A percentile compares a stretch with the other conserved stretches of the same genome.
phyloP scores from a whole-genome alignment of 139 green algal genomes.

The Tetradesmus lagerheimii region DNA sequence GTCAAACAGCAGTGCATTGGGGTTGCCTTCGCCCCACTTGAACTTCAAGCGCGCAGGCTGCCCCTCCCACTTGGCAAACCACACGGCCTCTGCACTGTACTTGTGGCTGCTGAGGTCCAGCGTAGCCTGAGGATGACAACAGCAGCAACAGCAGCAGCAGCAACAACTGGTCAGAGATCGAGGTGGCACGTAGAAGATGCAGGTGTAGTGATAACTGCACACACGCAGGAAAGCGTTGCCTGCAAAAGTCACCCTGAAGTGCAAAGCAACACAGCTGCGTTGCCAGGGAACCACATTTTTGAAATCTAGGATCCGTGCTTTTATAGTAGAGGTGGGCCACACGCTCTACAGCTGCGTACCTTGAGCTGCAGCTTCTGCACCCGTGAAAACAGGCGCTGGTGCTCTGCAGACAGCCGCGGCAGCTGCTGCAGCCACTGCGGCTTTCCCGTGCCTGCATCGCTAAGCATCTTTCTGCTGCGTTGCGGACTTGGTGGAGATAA shows the following conservation, averaged over 20 bases:
- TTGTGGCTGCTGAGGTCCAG: constrained; percentile 26
- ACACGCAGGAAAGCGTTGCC: too few relatives aligned
- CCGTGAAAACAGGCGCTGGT: background rate
- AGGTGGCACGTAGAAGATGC: too few relatives aligned
- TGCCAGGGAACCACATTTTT: too few relatives aligned
- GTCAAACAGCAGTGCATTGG: constrained; percentile 9
- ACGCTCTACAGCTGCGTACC: background rate
- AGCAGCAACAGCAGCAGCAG: too few relatives aligned
- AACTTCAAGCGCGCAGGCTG: constrained; percentile 19
- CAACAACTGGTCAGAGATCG: too few relatives aligned
- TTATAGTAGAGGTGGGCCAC: too few relatives aligned
- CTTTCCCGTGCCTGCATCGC: background rate
- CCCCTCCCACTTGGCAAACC: constrained; percentile 37
- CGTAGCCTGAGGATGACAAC: background rate
- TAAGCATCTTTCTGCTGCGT: background rate
- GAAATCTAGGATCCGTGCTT: too few relatives aligned
- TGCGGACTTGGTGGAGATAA: background rate
- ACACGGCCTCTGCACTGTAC: constrained; percentile 19
- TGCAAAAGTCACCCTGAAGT: too few relatives aligned
- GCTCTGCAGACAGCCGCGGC: constrained; percentile 23
- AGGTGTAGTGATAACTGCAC: too few relatives aligned
- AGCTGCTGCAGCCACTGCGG: constrained; percentile 6
- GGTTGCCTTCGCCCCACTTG: constrained; percentile 12
- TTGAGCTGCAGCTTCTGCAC: constrained; percentile 27
- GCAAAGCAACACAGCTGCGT: too few relatives aligned